phyloP scores from a whole-genome alignment of 2,329 filamentous ascomycete genomes.

The Periconia sp. region DNA sequence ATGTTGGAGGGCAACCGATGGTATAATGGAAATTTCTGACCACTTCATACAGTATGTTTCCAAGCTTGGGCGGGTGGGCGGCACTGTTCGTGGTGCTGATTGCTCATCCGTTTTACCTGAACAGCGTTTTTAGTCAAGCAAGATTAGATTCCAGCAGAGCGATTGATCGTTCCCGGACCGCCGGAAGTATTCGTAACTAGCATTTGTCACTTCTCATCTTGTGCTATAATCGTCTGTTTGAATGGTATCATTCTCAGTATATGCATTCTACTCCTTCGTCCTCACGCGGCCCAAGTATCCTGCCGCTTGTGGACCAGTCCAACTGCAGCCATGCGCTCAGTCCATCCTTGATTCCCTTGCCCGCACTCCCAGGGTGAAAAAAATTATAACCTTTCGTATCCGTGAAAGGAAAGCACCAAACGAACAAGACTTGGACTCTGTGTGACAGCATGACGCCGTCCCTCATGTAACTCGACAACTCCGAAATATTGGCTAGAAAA shows the following conservation, averaged over 20 bases:
- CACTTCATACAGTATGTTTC: no score
- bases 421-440: not conserved
- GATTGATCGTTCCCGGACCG: no score
- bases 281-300: slow-evolving; percentile 1
- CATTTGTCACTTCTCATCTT: not conserved
- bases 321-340: slow-evolving; percentile 15
- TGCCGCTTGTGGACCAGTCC: slow-evolving; percentile 26
- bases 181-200: no score
- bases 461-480: slow-evolving; percentile 4
- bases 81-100: no score
- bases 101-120: no score
- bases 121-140: no score
- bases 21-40: no score
- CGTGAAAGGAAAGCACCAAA: slow-evolving; percentile 3
- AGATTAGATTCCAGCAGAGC: no score
- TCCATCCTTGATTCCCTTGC: slow-evolving; percentile 12
- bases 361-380: no score
- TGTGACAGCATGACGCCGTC: slow-evolving; percentile 7
- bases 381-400: no score
- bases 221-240: not conserved
- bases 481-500: not conserved
- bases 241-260: slow-evolving; percentile 20
- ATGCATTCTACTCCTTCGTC: slow-evolving; percentile 19
- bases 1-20: no score
- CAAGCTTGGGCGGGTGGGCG: no score